Conservation (phyloP, 2,329 filamentous ascomycete genomes). For the Stagonosporopsis cucurbitacearum region DNA sequence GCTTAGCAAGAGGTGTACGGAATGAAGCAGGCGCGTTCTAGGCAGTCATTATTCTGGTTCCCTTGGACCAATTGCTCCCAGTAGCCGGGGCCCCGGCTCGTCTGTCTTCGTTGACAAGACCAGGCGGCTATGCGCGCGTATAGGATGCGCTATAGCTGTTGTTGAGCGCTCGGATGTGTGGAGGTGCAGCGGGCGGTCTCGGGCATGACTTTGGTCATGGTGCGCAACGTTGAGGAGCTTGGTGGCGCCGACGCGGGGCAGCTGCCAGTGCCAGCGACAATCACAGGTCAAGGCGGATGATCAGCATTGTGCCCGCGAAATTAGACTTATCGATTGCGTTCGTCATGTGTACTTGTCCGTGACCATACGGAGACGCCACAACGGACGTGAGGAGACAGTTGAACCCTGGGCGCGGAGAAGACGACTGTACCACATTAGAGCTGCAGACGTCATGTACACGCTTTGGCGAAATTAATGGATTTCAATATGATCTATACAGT, state of each 20-base stretch:
- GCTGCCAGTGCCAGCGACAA: not conserved
- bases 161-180: conserved; percentile 42
- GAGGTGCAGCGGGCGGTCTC: conserved; percentile 29
- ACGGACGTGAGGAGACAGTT: not conserved
- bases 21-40: conserved; percentile 21
- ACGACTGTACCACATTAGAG: not conserved
- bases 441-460: conserved; percentile 3
- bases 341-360: not conserved
- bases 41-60: conserved; percentile 18
- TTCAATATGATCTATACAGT: conserved; percentile 16
- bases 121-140: conserved; percentile 22
- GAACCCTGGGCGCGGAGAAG: not conserved
- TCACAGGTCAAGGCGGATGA: conserved; percentile 1
- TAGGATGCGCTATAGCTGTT: conserved; percentile 42
- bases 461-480: not conserved
- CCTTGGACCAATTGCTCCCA: not conserved
- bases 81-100: conserved; percentile 7
- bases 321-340: not conserved
- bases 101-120: conserved; percentile 16
- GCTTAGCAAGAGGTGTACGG: conserved; percentile 16
- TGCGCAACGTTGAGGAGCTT: conserved; percentile 23
- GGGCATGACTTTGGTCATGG: conserved; percentile 26
- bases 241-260: conserved; percentile 25
- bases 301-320: conserved; percentile 3
- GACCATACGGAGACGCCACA: not conserved